Evolutionary conservation across 2,329 filamentous ascomycete genomes (phyloP).

Genomic region (Drechmeria coniospora): DNA sequence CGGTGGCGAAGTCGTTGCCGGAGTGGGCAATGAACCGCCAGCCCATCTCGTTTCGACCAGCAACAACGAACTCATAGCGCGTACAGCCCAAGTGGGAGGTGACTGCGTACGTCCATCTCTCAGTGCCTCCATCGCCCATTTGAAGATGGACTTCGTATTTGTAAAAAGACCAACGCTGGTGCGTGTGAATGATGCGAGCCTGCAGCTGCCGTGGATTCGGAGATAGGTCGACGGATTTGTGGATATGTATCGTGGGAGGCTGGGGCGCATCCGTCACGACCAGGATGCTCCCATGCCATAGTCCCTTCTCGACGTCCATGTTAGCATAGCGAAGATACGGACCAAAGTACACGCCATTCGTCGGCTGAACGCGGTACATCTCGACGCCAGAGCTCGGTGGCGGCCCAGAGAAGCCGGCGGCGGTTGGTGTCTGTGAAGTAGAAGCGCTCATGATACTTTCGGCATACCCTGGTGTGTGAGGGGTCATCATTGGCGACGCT

Average conservation of each 20-base stretch:
- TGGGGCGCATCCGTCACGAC: slow-evolving; percentile 83
- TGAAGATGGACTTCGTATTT: slow-evolving; percentile 81
- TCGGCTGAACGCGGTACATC: slow-evolving; percentile 83
- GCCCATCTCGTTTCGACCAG: slow-evolving; percentile 73
- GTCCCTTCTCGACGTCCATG: slow-evolving; percentile 82
- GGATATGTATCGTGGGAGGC: slow-evolving; percentile 90
- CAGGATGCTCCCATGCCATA: slow-evolving; percentile 89
- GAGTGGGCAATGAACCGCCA: slow-evolving; percentile 96
- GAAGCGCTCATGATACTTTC: slow-evolving; percentile 76
- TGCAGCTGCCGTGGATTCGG: slow-evolving; percentile 83
- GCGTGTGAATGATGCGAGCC: slow-evolving; percentile 66
- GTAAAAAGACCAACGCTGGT: slow-evolving; percentile 92
- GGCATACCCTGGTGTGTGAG: slow-evolving; percentile 70
- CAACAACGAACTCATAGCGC: slow-evolving; percentile 93
- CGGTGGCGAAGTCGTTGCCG: slow-evolving; percentile 86
- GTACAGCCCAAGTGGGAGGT: slow-evolving; percentile 95
- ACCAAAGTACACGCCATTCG: slow-evolving; percentile 95
- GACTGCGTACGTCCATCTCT: slow-evolving; percentile 94
- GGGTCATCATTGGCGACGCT: slow-evolving; percentile 68
- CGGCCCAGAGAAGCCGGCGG: slow-evolving; percentile 76
- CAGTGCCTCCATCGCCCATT: slow-evolving; percentile 70
- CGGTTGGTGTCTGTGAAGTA: slow-evolving; percentile 55
- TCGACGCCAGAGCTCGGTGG: slow-evolving; percentile 80
- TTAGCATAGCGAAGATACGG: slow-evolving; percentile 92
- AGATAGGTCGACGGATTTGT: slow-evolving; percentile 77